Percentiles rank a stretch among this genome's conserved stretches.
These are phyloP conservation scores for Xylaria sp. DNA, from an alignment of 2,329 filamentous ascomycete genomes.

Conservation along the genomic window DNA sequence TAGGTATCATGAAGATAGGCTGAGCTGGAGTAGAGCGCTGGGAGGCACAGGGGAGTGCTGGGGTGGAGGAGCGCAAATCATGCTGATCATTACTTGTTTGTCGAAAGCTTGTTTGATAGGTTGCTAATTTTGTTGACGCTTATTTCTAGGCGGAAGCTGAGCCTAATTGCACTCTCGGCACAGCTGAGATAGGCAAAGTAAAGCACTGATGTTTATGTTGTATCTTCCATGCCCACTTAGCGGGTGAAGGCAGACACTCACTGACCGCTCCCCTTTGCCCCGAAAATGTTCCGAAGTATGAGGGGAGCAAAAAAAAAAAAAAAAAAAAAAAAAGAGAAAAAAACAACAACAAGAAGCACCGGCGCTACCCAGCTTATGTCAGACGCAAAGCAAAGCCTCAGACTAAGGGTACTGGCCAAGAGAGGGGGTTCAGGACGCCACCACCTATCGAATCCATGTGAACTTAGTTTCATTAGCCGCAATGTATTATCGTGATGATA, in stretches of 20 bases:
- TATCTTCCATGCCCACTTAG: too few relatives aligned
- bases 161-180: background rate
- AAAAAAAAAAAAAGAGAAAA: background rate
- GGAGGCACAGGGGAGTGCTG: background rate
- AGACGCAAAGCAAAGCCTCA: constrained; percentile 15
- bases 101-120: constrained; percentile 14
- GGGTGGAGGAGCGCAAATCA: constrained; percentile 13
- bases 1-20: background rate
- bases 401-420: constrained; percentile 7
- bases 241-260: too few relatives aligned
- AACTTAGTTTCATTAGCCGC: constrained; percentile 22
- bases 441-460: background rate
- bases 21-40: background rate
- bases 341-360: background rate
- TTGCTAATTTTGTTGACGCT: constrained; percentile 29
- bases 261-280: constrained; percentile 4
- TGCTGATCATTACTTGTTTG: constrained; percentile 24
- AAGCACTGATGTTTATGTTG: constrained; percentile 1
- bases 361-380: constrained; percentile 28
- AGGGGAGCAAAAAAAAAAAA: background rate
- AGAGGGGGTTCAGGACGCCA: background rate
- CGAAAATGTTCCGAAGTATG: background rate
- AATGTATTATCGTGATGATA: constrained; percentile 1
- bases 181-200: background rate
- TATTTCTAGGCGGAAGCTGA: constrained; percentile 17